Percentiles rank a stretch among this genome's conserved stretches.
Conservation (phyloP, 495 filamentous ascomycete genomes). For the Lasiosphaeris hirsuta region DNA sequence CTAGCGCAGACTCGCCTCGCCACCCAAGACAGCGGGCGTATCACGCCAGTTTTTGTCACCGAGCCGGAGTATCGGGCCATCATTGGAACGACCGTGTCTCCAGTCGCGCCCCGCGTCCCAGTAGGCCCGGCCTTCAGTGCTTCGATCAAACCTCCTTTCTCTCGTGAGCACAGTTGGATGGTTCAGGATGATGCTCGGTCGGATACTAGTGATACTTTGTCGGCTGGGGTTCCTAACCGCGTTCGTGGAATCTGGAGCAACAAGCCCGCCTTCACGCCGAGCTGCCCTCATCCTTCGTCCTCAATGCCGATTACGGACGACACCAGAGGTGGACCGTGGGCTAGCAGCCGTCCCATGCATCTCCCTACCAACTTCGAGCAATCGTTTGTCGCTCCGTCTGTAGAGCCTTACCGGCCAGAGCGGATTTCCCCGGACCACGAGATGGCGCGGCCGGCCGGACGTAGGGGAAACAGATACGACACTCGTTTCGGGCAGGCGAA, state of each 20-base stretch:
- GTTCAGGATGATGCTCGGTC: slow-evolving; percentile 64
- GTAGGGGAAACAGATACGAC: slow-evolving; percentile 44
- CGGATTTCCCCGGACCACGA: slow-evolving; percentile 42
- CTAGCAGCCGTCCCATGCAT: slow-evolving; percentile 34
- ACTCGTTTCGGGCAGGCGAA: slow-evolving; percentile 34
- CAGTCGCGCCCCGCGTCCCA: slow-evolving; percentile 21
- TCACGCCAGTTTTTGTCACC: slow-evolving; percentile 17
- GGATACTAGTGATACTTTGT: slow-evolving; percentile 60
- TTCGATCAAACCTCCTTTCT: slow-evolving; percentile 46
- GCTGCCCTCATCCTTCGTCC: slow-evolving; percentile 30
- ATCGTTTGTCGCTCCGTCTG: slow-evolving; percentile 25
- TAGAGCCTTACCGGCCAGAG: slow-evolving; percentile 42
- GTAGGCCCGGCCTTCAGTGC: slow-evolving; percentile 47
- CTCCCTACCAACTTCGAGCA: slow-evolving; percentile 22
- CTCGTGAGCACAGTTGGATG: slow-evolving; percentile 60
- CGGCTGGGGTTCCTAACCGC: slow-evolving; percentile 57
- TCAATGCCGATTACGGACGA: slow-evolving; percentile 32
- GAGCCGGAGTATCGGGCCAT: slow-evolving; percentile 30
- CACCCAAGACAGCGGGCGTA: slow-evolving; percentile 37
- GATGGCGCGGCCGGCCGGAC: slow-evolving; percentile 28
- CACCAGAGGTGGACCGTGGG: slow-evolving; percentile 37
- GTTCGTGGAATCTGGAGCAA: slow-evolving; percentile 61
- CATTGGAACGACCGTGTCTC: slow-evolving; percentile 15
- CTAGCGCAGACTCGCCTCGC: slow-evolving; percentile 68
- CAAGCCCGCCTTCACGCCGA: slow-evolving; percentile 30